phyloP scores from a whole-genome alignment of 768 basidiomycete genomes.

The Trametes punicea region DNA sequence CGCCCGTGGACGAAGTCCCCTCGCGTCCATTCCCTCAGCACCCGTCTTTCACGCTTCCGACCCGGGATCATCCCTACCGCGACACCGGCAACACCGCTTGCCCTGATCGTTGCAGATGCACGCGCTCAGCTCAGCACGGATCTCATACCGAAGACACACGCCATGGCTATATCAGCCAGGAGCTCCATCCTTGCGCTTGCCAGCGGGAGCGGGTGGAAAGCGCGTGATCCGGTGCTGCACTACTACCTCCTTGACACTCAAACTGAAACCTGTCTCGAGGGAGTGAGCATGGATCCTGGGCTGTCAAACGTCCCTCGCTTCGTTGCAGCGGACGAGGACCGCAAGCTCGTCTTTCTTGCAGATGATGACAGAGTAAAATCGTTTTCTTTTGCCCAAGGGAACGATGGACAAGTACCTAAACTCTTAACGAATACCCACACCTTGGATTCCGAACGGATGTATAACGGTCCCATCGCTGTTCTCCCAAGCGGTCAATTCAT shows the following conservation, averaged over 20 bases:
- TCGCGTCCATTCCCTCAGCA: conserved; percentile 30
- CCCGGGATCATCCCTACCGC: conserved; percentile 22
- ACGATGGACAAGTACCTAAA: background rate
- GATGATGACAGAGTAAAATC: conserved; percentile 38
- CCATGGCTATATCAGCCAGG: conserved; percentile 22
- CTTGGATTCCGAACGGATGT: conserved; percentile 20
- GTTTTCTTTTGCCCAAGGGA: conserved; percentile 27
- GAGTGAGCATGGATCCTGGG: conserved; percentile 21
- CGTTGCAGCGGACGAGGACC: conserved; percentile 30
- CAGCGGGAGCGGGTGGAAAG: conserved; percentile 33
- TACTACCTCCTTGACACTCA: conserved; percentile 28
- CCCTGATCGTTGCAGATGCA: conserved; percentile 34
- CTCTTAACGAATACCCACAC: conserved; percentile 32
- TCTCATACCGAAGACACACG: conserved; percentile 10
- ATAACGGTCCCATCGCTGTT: conserved; percentile 32
- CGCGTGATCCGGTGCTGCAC: conserved; percentile 30
- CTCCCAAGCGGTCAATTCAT: conserved; percentile 29
- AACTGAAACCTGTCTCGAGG: conserved; percentile 15
- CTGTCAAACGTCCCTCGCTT: conserved; percentile 25
- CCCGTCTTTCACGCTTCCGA: conserved; percentile 36
- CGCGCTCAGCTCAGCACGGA: conserved; percentile 32
- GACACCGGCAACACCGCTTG: conserved; percentile 22
- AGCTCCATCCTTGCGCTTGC: conserved; percentile 28
- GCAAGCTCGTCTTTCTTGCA: conserved; percentile 37
- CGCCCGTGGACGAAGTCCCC: conserved; percentile 26